phyloP scores from a whole-genome alignment of 140 eudicot genomes.

The Ambrosia hybrid region DNA sequence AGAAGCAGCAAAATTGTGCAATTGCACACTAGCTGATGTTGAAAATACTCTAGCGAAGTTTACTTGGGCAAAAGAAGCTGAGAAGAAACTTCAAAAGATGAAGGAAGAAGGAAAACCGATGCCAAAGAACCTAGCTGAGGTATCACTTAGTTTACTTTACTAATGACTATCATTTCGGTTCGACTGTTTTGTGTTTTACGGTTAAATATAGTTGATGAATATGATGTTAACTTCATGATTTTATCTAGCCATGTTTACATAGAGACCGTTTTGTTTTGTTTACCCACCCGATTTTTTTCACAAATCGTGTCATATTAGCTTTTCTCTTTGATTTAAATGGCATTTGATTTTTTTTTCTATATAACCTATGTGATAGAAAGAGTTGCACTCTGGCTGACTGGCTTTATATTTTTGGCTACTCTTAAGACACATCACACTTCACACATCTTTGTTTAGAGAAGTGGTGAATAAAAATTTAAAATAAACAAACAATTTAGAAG shows the following conservation, averaged over 20 bases:
- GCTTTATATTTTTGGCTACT: neutral
- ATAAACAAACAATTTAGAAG: neutral
- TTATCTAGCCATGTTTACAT: conserved; percentile 6
- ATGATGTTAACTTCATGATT: conserved; percentile 7
- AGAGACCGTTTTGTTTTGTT: neutral
- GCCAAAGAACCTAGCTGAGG: conserved; percentile 90
- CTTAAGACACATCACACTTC: neutral
- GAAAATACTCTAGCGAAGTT: conserved; percentile 78
- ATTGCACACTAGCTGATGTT: conserved; percentile 76
- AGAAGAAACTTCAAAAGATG: conserved; percentile 66
- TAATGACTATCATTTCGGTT: conserved; percentile 9
- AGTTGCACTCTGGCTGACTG: neutral
- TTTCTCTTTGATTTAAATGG: neutral
- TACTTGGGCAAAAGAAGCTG: conserved; percentile 93
- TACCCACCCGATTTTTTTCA: neutral
- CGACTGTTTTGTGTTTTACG: neutral
- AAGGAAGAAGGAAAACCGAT: conserved; percentile 92
- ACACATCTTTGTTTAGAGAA: neutral
- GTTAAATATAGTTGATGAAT: conserved; percentile 17
- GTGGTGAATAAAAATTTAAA: neutral
- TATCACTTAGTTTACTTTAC: conserved; percentile 23
- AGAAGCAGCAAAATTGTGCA: conserved; percentile 78
- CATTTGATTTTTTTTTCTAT: neutral
- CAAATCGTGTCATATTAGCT: neutral
- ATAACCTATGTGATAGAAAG: neutral